A percentile compares a stretch with the other conserved stretches of the same genome.
These are phyloP conservation scores for Botryobasidium botryosum DNA, from an alignment of 768 basidiomycete species.

Conservation along the genomic window DNA sequence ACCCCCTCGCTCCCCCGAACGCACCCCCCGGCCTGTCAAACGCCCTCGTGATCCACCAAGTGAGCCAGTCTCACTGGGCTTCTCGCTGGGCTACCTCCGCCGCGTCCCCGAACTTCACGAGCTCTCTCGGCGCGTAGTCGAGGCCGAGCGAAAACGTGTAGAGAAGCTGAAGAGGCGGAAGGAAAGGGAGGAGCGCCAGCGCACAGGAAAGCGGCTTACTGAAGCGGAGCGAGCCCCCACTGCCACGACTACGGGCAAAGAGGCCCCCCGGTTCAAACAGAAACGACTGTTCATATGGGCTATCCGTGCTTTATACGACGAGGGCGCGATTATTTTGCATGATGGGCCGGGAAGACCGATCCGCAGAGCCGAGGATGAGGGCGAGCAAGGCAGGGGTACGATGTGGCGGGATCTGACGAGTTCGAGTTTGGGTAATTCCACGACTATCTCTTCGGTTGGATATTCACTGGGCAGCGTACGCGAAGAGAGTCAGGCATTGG, in stretches of 20 bases:
- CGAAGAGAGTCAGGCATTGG: no score
- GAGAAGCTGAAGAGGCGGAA: constrained; percentile 32
- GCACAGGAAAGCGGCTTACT: no score
- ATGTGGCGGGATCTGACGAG: constrained; percentile 33
- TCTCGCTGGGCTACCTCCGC: constrained; percentile 56
- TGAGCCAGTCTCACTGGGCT: constrained; percentile 25
- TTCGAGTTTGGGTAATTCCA: constrained; percentile 18
- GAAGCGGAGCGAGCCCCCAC: no score
- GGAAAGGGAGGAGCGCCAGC: constrained; percentile 18
- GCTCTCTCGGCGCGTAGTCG: constrained; percentile 46
- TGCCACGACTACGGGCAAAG: no score
- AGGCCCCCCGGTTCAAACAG: no score
- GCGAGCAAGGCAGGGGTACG: constrained; percentile 2
- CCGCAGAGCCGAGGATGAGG: constrained; percentile 9
- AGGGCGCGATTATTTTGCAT: constrained; percentile 62
- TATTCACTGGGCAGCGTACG: no score
- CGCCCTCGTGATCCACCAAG: no score
- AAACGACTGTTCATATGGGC: constrained; percentile 55
- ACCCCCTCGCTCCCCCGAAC: constrained; percentile 6
- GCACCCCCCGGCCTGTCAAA: constrained; percentile 1
- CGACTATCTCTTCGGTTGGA: constrained; percentile 16
- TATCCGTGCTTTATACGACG: constrained; percentile 44
- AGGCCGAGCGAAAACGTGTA: constrained; percentile 41
- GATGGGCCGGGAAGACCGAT: constrained; percentile 38
- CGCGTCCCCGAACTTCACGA: constrained; percentile 56